Evolutionary conservation across 768 basidiomycete genomes (phyloP).

Genomic region (Boletellus ananas): DNA sequence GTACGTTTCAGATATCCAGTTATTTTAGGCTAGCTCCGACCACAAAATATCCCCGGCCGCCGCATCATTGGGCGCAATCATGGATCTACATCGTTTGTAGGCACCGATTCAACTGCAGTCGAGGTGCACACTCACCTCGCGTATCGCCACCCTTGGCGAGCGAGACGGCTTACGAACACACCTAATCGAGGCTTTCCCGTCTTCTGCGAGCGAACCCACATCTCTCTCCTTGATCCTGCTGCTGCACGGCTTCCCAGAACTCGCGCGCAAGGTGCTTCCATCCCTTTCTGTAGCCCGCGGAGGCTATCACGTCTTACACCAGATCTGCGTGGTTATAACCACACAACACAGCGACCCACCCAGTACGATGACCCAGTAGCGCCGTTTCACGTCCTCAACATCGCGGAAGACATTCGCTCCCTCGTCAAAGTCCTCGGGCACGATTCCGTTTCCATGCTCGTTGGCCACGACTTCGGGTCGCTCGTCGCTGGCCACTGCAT

Average conservation of each 20-base stretch:
- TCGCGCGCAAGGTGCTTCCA: slow-evolving; percentile 52
- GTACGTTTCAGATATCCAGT: slow-evolving; percentile 2
- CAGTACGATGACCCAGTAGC: slow-evolving; percentile 47
- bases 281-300: slow-evolving; percentile 40
- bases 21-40: neutral
- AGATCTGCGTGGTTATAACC: slow-evolving; percentile 52
- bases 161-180: slow-evolving; percentile 42
- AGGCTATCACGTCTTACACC: slow-evolving; percentile 62
- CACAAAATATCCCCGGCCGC: neutral
- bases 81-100: slow-evolving; percentile 13
- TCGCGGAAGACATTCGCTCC: slow-evolving; percentile 48
- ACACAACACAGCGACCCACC: slow-evolving; percentile 22
- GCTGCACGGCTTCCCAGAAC: slow-evolving; percentile 64
- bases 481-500: slow-evolving; percentile 49
- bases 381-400: slow-evolving; percentile 48
- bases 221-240: slow-evolving; percentile 49
- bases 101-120: slow-evolving; percentile 23
- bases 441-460: slow-evolving; percentile 41
- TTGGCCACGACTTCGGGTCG: slow-evolving; percentile 64
- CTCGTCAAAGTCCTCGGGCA: slow-evolving; percentile 53
- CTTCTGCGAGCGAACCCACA: slow-evolving; percentile 10
- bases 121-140: slow-evolving; percentile 33
- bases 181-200: slow-evolving; percentile 45
- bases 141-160: slow-evolving; percentile 42
- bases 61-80: neutral